Conservation (phyloP, 768 basidiomycete genomes). For the Leccinum imitatum region DNA sequence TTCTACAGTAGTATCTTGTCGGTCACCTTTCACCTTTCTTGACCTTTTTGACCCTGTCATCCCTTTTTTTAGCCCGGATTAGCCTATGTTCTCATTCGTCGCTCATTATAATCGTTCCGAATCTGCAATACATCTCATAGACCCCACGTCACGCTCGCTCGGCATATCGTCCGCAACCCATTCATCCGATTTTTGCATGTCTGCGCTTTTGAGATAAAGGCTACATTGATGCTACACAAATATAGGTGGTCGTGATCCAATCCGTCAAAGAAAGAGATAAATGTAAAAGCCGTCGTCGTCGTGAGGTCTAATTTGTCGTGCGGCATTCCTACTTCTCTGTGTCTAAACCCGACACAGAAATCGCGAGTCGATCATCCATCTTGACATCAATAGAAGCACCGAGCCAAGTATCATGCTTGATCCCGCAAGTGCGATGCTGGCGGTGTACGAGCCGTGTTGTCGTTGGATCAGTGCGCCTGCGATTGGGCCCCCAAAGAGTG, state of each 20-base stretch:
- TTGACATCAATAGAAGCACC: conserved; percentile 51
- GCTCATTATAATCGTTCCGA: conserved; percentile 22
- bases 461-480: conserved; percentile 56
- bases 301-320: background rate
- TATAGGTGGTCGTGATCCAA: conserved; percentile 18
- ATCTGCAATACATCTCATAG: conserved; percentile 32
- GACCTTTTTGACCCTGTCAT: conserved; percentile 4
- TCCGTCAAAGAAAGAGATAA: conserved; percentile 10
- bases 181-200: conserved; percentile 3
- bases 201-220: conserved; percentile 21
- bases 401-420: conserved; percentile 59
- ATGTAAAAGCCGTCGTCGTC: background rate
- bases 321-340: background rate
- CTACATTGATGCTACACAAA: conserved; percentile 30
- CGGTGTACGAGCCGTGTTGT: conserved; percentile 44
- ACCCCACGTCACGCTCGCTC: background rate
- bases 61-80: conserved; percentile 7
- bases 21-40: conserved; percentile 11
- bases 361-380: conserved; percentile 42
- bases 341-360: conserved; percentile 47
- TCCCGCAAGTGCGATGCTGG: conserved; percentile 62
- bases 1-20: conserved; percentile 15
- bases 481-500: conserved; percentile 62
- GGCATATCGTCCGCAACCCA: conserved; percentile 3
- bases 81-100: conserved; percentile 23